These are phyloP conservation scores for Articulospora tetracladia DNA, from an alignment of 495 filamentous ascomycete species.

Conservation along the genomic window DNA sequence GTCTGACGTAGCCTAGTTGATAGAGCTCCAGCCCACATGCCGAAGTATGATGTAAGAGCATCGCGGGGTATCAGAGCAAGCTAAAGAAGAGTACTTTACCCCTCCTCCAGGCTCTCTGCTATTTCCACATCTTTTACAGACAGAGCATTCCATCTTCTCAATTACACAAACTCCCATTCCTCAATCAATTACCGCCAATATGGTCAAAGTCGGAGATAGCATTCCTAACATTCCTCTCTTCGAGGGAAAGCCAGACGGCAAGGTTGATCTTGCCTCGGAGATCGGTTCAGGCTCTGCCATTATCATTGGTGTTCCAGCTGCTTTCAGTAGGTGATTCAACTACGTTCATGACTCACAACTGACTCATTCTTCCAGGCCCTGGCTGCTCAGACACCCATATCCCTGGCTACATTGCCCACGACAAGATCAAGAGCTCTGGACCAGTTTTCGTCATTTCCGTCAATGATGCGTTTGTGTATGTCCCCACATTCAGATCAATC, in stretches of 20 bases:
- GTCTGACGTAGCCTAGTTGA: neutral
- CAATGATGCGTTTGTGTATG: constrained; percentile 95
- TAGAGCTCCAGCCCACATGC: neutral
- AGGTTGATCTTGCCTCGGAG: constrained; percentile 70
- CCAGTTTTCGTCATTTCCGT: constrained; percentile 84
- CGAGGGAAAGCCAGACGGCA: constrained; percentile 66
- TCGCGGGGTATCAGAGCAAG: neutral
- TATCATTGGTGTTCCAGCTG: constrained; percentile 86
- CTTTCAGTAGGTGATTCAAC: constrained; percentile 58
- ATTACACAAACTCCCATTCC: neutral
- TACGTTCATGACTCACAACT: neutral
- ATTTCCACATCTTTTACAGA: too few relatives aligned
- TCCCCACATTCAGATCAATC: neutral
- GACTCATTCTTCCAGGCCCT: constrained; percentile 36
- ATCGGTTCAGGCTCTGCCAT: constrained; percentile 68
- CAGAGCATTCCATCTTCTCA: neutral
- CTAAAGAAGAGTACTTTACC: neutral
- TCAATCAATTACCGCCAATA: constrained; percentile 7
- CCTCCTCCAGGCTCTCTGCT: too few relatives aligned
- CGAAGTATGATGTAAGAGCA: neutral
- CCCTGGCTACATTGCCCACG: constrained; percentile 73
- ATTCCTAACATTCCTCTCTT: constrained; percentile 59
- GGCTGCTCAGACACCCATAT: constrained; percentile 76
- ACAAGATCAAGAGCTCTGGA: constrained; percentile 67
- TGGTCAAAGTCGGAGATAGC: constrained; percentile 54